These are phyloP conservation scores for Cucumis cinereus DNA, from an alignment of 306 rosid species.

Conservation along the genomic window DNA sequence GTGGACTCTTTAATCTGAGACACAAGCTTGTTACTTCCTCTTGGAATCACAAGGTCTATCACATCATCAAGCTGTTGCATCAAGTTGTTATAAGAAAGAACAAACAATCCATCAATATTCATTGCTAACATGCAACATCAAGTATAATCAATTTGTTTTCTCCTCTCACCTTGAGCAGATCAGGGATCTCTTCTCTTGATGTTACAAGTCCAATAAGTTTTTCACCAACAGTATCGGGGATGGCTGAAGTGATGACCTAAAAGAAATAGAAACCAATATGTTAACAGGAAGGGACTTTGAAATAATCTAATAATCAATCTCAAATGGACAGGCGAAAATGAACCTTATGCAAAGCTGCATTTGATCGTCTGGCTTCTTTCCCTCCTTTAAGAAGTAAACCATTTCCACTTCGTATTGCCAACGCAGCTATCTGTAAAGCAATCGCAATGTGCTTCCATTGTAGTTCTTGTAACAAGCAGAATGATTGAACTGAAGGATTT, in stretches of 20 bases:
- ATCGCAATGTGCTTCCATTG: background rate
- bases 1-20: conserved; percentile 79
- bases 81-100: conserved; percentile 12
- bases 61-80: conserved; percentile 75
- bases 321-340: background rate
- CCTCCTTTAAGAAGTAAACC: conserved; percentile 94
- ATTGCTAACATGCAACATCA: background rate
- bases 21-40: conserved; percentile 89
- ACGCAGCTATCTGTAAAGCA: conserved; percentile 54
- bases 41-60: conserved; percentile 89
- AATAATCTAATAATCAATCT: background rate
- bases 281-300: background rate
- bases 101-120: conserved; percentile 6
- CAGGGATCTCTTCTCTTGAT: conserved; percentile 79
- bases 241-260: conserved; percentile 63
- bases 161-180: conserved; percentile 65
- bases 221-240: conserved; percentile 53
- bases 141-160: background rate
- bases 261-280: background rate
- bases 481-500: background rate
- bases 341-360: conserved; percentile 75
- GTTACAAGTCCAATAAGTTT: conserved; percentile 82
- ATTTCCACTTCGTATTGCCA: conserved; percentile 88
- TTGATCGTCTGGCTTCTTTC: conserved; percentile 76
- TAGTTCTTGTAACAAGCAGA: background rate